Evolutionary conservation across 2,329 filamentous ascomycete species (phyloP), one percentile per base, ranked within the genome.

Genomic region (Camillea tinctor): DNA sequence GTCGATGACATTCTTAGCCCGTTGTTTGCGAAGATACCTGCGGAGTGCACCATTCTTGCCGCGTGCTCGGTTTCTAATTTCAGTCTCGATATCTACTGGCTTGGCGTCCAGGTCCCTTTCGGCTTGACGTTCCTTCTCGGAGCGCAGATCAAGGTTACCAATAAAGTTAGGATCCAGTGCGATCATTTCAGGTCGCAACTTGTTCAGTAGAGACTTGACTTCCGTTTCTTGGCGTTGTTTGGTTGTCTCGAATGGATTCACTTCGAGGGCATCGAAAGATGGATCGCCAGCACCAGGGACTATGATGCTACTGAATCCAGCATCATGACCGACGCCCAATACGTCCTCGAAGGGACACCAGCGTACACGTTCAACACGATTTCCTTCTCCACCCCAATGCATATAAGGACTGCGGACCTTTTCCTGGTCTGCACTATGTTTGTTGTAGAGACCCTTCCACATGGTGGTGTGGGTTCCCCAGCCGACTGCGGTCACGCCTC

Each of bases 271-370:
- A 75, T 99, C 95, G 74, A 91, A 97, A 83, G 98, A 98, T 73
- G 95, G 88, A 76, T 99, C 95, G 63, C 95, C 95, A n/a, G 94
- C 91, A 53, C 95, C 95, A 7, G 95, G 95, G 1, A 98, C 87
- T 68, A 99, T 86, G 72, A 97, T 86, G 23, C 61, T 63, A 60
- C 90, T 91, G 79, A 98, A 98, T 15, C 95, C 95, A 61, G 88
- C 81, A 71, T 91, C 84, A 78, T 98, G 94, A 1, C 89, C 85
- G 22, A 97, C 84, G 15, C 94, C 95, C 1, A 99, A 84, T 0
- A 97, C 81, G 79, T 99, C 95, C 74, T 99, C 95, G 64, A 91
- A 97, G 0, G 95, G 95, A 73, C 95, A 99, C 91, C 94, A 99
- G 62, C 85, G 84, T 1, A 97, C 86, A 49, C 90, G 86, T 75